Evolutionary conservation across 2,329 filamentous ascomycete species (phyloP).

Genomic region (Fusarium piperis): DNA sequence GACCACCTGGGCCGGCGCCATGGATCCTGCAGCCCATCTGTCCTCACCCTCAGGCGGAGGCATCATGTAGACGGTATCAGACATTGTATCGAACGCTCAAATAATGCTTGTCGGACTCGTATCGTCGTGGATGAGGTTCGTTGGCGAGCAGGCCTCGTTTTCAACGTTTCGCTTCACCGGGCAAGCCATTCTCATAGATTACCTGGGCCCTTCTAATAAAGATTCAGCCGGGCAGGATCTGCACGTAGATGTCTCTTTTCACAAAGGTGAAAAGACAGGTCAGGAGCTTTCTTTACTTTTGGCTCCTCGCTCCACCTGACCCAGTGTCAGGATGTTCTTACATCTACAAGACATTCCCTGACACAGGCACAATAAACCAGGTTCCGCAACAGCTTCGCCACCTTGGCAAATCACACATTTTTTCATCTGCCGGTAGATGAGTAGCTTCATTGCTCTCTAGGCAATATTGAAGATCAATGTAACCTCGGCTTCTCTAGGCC

Average conservation of each 20-base stretch:
- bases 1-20: constrained; percentile 17
- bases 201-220: background rate
- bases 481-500: background rate
- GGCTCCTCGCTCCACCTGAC: constrained; percentile 7
- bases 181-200: background rate
- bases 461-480: background rate
- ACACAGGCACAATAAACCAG: background rate
- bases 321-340: constrained; percentile 10
- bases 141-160: background rate
- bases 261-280: background rate
- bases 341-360: background rate
- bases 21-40: constrained; percentile 27
- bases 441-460: background rate
- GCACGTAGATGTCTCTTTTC: constrained; percentile 9
- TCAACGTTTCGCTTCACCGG: background rate
- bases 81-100: constrained; percentile 11
- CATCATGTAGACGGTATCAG: constrained; percentile 33
- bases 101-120: background rate
- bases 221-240: constrained; percentile 5
- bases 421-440: background rate
- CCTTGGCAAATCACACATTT: background rate
- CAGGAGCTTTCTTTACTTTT: constrained; percentile 15
- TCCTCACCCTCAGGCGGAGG: constrained; percentile 22
- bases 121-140: background rate
- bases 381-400: background rate